Evolutionary conservation across 2,329 filamentous ascomycete species (phyloP), one percentile per base, ranked within the genome.

Genomic region (Ascocoryne sarcoides): DNA sequence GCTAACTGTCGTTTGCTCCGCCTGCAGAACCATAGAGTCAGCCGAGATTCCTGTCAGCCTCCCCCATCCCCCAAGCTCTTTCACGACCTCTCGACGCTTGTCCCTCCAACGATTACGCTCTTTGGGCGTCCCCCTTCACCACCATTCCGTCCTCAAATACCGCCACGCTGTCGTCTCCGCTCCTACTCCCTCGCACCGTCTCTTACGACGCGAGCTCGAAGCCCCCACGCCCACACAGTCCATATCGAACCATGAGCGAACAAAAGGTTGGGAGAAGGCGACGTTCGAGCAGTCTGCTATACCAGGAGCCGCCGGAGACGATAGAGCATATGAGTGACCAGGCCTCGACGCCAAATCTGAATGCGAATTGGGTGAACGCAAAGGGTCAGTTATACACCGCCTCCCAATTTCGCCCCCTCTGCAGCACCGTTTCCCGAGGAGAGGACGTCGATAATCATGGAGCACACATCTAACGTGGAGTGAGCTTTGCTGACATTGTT

Each of bases 311-410:
- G 40, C 81, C 83, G 46, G 92, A 98, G 73, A 94, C 90, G 42
- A 79, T 95, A 60, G 92, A 98, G 71, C 92, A 95, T 67, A 86
- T 94, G 65, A 95, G 84, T 61, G 92, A 98, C 65, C 92, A 96
- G 71, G 85, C 88, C 42, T 85, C 86, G 28, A 72, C 95, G 55
- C 92, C 92, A 38, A 98, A 98, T 60, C 68, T 95, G 60, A 98
- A 98, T 65, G 88, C 92, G 54, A 86, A 95, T 68, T 98, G 92
- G 92, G 93, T 95, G 53, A 96, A 96, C 65, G 86, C 89, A 58
- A 98, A 98, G 79, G 92, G 92, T 96, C 69, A 67, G 76, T 62
- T 38, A 23, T n/a, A n/a, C n/a, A n/a, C n/a, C n/a, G n/a, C n/a
- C n/a, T n/a, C n/a, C n/a, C n/a, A n/a, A n/a, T n/a, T n/a, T n/a